Percentiles rank a stretch among this genome's conserved stretches.
phyloP scores from a whole-genome alignment of 2,329 filamentous ascomycete genomes.

The Metarhizium guizhouense region DNA sequence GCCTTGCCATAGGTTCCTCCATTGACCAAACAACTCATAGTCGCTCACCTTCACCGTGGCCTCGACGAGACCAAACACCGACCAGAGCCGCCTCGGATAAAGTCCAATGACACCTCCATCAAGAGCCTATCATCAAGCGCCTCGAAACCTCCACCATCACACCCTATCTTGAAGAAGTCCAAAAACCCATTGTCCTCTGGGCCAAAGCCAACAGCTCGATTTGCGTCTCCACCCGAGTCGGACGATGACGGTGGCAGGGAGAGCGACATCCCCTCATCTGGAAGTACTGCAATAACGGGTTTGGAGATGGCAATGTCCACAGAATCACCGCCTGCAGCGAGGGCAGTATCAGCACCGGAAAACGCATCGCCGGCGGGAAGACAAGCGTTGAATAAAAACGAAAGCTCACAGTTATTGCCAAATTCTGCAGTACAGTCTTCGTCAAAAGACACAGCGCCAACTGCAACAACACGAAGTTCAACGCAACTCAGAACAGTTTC shows the following conservation, averaged over 20 bases:
- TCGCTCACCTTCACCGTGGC: constrained; percentile 13
- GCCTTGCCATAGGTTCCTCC: constrained; percentile 15
- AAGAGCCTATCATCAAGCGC: constrained; percentile 28
- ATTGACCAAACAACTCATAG: constrained; percentile 19
- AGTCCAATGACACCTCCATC: constrained; percentile 12
- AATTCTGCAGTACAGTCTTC: constrained; percentile 11
- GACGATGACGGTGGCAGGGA: constrained; percentile 30
- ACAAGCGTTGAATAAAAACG: constrained; percentile 34
- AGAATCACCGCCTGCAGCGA: constrained; percentile 16
- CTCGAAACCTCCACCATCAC: constrained; percentile 37
- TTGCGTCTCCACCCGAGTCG: constrained; percentile 44
- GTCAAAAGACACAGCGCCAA: background rate
- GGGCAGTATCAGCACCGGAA: constrained; percentile 30
- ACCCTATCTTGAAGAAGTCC: constrained; percentile 53
- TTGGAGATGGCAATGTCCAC: constrained; percentile 20
- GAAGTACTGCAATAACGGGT: constrained; percentile 26
- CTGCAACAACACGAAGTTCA: constrained; percentile 7
- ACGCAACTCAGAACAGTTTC: constrained; percentile 13
- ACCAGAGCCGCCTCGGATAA: constrained; percentile 8
- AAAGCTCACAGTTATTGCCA: constrained; percentile 39
- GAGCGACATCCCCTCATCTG: constrained; percentile 29
- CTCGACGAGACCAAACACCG: constrained; percentile 6
- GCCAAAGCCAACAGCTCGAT: constrained; percentile 51
- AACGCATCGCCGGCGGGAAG: constrained; percentile 34
- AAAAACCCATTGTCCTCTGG: constrained; percentile 43